Evolutionary conservation across 768 basidiomycete genomes (phyloP), one percentile per base, ranked within the genome.

Genomic region (Kwoniella botswanensis): DNA sequence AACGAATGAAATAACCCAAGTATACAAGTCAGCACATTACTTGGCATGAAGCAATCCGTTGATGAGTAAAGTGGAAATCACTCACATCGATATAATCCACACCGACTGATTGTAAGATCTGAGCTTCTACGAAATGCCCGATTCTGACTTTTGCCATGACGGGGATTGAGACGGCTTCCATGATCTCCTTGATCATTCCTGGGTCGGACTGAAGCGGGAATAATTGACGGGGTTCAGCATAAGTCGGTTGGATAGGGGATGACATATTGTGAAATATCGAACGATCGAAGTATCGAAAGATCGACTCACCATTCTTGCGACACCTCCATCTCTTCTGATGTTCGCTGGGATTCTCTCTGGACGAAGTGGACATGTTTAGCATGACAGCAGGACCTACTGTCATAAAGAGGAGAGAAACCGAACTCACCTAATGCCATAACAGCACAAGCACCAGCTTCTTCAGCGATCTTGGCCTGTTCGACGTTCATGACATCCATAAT

Each of bases 111-210:
- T 98, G 94, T 26, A 98, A 85, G 78, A 99, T 96, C 92, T 98
- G 94, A 5, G 95, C 94, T 85, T 99, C 97, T 68, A 96, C 94
- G 78, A 96, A 92, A 84, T 99, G 97, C 0, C 97, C 97, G 83
- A 99, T 98, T 73, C 97, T 90, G 71, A 91, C 93, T 84, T 95
- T 86, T 62, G 86, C 86, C 86, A 98, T 98, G 83, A 98, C 94
- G 10, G 94, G 95, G 77, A 98, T 95, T 24, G 94, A 95, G 60
- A 98, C 96, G 22, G 96, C 91, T 71, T 90, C 91, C 73, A 93
- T 91, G 83, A 98, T 98, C 81, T 92, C 88, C 83, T 97, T 98
- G 87, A 99, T 98, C 91, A 98, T 93, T 61, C 89, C 86, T 7
- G 96, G 96, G 85, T 96, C 94, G 62, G 76, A 82, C 94, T 95